Evolutionary conservation across 495 filamentous ascomycete genomes (phyloP).

Genomic region (Lophium mytilinum): DNA sequence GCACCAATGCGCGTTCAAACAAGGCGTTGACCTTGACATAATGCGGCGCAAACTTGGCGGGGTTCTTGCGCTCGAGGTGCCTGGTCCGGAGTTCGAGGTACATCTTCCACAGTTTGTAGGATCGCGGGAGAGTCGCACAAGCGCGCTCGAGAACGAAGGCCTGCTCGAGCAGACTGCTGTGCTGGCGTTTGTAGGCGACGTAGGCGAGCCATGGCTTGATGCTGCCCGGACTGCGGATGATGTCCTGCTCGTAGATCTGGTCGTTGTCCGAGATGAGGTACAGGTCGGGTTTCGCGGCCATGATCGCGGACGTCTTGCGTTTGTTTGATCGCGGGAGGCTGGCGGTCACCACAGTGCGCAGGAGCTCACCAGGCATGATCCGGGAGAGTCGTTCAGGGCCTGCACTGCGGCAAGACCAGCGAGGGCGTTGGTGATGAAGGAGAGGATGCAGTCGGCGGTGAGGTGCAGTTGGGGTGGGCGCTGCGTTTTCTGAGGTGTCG

Average conservation of each 20-base stretch:
- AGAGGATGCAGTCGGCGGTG: background rate
- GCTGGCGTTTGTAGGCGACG: conserved; percentile 81
- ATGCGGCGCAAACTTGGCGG: conserved; percentile 70
- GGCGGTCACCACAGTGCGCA: conserved; percentile 15
- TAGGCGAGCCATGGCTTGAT: conserved; percentile 96
- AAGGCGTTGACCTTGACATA: conserved; percentile 91
- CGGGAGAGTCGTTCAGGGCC: background rate
- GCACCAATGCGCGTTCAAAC: conserved; percentile 86
- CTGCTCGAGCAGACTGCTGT: conserved; percentile 82
- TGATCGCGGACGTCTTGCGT: conserved; percentile 14
- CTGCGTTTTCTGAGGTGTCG: background rate
- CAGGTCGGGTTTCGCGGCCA: conserved; percentile 24
- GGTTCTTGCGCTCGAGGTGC: conserved; percentile 76
- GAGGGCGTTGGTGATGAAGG: conserved; percentile 3
- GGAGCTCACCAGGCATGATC: conserved; percentile 25
- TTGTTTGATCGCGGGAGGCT: conserved; percentile 20
- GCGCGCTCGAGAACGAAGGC: conserved; percentile 92
- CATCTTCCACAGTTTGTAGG: conserved; percentile 99
- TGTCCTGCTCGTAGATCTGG: conserved; percentile 91
- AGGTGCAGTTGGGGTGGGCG: background rate
- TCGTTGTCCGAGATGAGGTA: conserved; percentile 68
- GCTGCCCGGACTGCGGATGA: conserved; percentile 74
- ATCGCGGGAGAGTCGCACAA: conserved; percentile 79
- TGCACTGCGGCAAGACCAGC: conserved; percentile 13
- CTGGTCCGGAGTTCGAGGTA: conserved; percentile 81